Conservation (phyloP, 257 asterid genomes). For the Primulina tabacum region DNA sequence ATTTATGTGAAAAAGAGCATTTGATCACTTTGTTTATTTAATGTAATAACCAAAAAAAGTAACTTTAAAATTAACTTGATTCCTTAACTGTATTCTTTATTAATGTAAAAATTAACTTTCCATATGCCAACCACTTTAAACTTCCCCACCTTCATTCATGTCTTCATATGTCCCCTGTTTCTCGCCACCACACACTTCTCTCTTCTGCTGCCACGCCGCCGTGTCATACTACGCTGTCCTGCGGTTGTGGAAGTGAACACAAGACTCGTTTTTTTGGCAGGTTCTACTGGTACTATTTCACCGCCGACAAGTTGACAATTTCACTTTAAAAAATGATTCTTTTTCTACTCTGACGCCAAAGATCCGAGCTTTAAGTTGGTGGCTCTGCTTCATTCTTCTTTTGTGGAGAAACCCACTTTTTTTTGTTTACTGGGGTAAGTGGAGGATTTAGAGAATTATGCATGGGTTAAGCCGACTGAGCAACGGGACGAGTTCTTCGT, state of each 20-base stretch:
- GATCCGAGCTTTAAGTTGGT: conserved; percentile 37
- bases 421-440: not conserved
- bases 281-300: no score
- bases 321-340: not conserved
- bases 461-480: conserved; percentile 96
- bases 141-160: conserved; percentile 10
- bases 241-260: not conserved
- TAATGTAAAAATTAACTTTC: not conserved
- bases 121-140: not conserved
- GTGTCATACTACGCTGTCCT: not conserved
- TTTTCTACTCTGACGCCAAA: conserved; percentile 23
- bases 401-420: conserved; percentile 3
- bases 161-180: conserved; percentile 2
- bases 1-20: no score
- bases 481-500: conserved; percentile 61
- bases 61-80: not conserved
- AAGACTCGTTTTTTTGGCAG: not conserved
- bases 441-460: conserved; percentile 47
- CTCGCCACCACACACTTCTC: conserved; percentile 1
- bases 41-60: no score
- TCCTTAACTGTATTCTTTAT: not conserved
- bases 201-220: not conserved
- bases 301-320: not conserved
- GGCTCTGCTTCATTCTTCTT: conserved; percentile 20
- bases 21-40: no score